These are phyloP conservation scores for Zizania palustris DNA, from an alignment of 202 grass and related monocot species.

Conservation along the genomic window DNA sequence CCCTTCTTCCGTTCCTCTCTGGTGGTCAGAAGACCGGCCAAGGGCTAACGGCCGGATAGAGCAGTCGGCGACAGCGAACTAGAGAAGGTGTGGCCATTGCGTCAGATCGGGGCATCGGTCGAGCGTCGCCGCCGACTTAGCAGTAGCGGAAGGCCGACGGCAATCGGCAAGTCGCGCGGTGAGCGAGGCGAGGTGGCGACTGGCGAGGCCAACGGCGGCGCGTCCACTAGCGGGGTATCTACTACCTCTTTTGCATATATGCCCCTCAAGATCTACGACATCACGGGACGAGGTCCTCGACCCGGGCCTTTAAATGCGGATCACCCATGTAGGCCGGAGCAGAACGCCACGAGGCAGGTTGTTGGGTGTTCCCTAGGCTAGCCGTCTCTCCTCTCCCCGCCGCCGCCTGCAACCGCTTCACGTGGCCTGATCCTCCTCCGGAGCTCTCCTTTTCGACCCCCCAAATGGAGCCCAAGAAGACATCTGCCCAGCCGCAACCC, in stretches of 20 bases:
- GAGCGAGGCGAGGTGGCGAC: no score
- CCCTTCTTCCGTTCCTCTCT: neutral
- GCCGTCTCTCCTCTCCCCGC: slow-evolving; percentile 42
- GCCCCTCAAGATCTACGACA: slow-evolving; percentile 24
- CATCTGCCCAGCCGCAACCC: no score
- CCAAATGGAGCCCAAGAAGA: no score
- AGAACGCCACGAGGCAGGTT: slow-evolving; percentile 52
- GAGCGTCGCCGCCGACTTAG: neutral
- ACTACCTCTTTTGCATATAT: neutral
- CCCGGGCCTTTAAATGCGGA: slow-evolving; percentile 53
- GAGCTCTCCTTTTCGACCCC: no score
- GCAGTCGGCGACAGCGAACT: neutral
- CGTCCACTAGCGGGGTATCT: slow-evolving; percentile 5
- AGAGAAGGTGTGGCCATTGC: neutral
- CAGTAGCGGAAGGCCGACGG: neutral
- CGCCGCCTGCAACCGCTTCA: slow-evolving; percentile 54
- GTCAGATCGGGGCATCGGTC: neutral
- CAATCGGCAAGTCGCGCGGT: neutral
- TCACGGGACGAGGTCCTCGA: neutral
- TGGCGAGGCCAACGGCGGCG: neutral
- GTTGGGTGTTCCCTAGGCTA: slow-evolving; percentile 45
- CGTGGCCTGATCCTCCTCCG: slow-evolving; percentile 35
- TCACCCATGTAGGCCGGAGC: slow-evolving; percentile 47
- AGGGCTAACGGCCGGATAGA: neutral
- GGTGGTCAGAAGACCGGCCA: no score